A percentile compares a stretch with the other conserved stretches of the same genome.
Conservation (phyloP, 495 filamentous ascomycete species). For the Penicillium turbatum region DNA sequence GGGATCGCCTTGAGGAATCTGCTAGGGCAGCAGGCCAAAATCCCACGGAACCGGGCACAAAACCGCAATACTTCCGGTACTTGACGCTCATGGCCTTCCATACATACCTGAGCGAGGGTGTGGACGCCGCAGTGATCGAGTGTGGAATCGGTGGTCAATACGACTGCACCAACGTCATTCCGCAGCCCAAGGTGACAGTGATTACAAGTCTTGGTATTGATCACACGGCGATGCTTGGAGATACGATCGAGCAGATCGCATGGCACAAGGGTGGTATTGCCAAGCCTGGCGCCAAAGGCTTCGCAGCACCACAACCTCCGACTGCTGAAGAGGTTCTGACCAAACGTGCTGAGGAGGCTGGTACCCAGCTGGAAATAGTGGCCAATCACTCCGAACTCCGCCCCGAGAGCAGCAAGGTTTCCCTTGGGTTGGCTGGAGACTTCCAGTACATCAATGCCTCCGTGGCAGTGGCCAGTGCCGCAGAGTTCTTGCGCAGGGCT, state of each 20-base stretch:
- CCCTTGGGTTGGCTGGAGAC: constrained; percentile 68
- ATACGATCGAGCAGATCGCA: constrained; percentile 84
- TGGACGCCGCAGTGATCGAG: constrained; percentile 83
- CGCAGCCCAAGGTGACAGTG: constrained; percentile 64
- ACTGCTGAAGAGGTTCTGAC: constrained; percentile 64
- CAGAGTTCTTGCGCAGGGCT: constrained; percentile 49
- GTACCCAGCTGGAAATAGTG: constrained; percentile 57
- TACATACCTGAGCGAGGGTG: constrained; percentile 72
- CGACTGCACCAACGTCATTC: constrained; percentile 89
- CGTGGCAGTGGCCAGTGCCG: constrained; percentile 72
- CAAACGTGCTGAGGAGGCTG: constrained; percentile 65
- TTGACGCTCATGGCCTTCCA: constrained; percentile 89
- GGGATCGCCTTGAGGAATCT: constrained; percentile 66
- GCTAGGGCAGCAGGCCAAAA: constrained; percentile 46
- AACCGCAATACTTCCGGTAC: constrained; percentile 88
- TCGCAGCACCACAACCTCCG: constrained; percentile 67
- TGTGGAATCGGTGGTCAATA: constrained; percentile 92
- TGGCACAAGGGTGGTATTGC: constrained; percentile 98
- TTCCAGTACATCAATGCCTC: constrained; percentile 89
- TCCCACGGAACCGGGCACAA: constrained; percentile 44
- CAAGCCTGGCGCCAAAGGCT: constrained; percentile 65
- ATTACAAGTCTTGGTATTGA: constrained; percentile 90
- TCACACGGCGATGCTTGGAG: constrained; percentile 72
- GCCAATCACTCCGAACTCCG: constrained; percentile 57
- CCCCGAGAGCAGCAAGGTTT: constrained; percentile 43